phyloP scores from a whole-genome alignment of 768 basidiomycete species.

The Leccinum subgranulosum region DNA sequence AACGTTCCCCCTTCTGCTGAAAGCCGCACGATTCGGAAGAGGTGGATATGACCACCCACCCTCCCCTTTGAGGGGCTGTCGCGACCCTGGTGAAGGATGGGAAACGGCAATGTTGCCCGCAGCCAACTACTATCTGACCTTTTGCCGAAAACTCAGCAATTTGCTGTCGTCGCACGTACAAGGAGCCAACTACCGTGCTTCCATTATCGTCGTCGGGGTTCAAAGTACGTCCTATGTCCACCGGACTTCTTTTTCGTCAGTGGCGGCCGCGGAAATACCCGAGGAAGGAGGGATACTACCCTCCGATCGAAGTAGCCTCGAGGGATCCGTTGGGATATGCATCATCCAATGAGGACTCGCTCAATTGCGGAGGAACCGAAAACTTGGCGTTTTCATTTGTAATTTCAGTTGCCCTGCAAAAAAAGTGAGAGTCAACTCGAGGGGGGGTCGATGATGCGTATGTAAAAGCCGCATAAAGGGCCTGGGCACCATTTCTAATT shows the following conservation, averaged over 20 bases:
- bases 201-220: not conserved
- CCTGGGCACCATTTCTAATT: not conserved
- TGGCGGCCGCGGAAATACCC: not conserved
- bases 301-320: not conserved
- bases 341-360: not conserved
- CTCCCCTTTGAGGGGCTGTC: not conserved
- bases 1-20: not conserved
- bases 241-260: not conserved
- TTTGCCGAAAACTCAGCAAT: not conserved
- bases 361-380: not conserved
- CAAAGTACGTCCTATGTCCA: not conserved
- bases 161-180: slow-evolving; percentile 5
- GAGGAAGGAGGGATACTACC: not conserved
- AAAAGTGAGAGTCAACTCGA: not conserved
- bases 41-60: not conserved
- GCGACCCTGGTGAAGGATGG: not conserved
- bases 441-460: not conserved
- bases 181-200: not conserved
- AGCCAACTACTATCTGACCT: not conserved
- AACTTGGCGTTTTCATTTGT: not conserved
- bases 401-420: not conserved
- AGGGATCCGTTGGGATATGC: not conserved
- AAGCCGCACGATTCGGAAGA: not conserved
- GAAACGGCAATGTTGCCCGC: not conserved
- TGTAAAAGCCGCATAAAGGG: not conserved